Percentiles rank a stretch among this genome's conserved stretches.
phyloP scores from a whole-genome alignment of 2,329 filamentous ascomycete species.

The Beauveria sp. region DNA sequence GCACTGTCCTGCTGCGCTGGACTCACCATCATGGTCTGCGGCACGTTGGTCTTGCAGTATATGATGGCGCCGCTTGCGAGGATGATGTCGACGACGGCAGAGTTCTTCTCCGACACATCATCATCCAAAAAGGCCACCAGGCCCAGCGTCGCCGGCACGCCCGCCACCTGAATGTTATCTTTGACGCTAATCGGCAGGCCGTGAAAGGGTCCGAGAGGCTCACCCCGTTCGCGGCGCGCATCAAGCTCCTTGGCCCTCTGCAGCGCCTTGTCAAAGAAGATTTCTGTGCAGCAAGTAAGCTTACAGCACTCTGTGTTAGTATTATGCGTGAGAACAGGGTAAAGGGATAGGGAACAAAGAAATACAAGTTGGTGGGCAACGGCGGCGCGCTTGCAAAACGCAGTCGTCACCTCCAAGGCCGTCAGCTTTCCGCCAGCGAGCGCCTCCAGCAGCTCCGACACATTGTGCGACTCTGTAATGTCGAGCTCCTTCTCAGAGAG shows the following conservation, averaged over 20 bases:
- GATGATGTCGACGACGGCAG: conserved; percentile 19
- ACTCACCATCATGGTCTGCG: conserved; percentile 11
- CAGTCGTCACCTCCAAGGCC: conserved; percentile 28
- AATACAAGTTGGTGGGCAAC: conserved; percentile 23
- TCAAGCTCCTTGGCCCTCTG: conserved; percentile 15
- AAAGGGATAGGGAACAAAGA: neutral
- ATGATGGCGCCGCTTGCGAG: conserved; percentile 21
- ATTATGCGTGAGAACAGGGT: neutral
- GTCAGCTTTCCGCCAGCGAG: conserved; percentile 26
- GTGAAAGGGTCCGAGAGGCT: conserved; percentile 15
- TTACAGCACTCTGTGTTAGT: neutral
- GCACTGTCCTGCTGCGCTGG: neutral
- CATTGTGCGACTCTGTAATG: conserved; percentile 36
- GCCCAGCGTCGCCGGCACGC: conserved; percentile 19
- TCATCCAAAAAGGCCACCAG: conserved; percentile 19
- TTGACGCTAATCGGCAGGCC: conserved; percentile 21
- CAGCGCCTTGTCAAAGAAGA: conserved; percentile 33
- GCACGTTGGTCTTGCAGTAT: conserved; percentile 16
- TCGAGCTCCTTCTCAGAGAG: conserved; percentile 32
- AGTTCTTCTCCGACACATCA: conserved; percentile 15
- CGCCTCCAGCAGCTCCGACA: conserved; percentile 26
- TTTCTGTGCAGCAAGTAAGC: conserved; percentile 33
- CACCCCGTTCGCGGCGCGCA: conserved; percentile 9
- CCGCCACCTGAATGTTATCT: conserved; percentile 18
- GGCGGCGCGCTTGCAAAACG: conserved; percentile 22